Conservation (phyloP, 768 basidiomycete species). For the Hericium alpestre region DNA sequence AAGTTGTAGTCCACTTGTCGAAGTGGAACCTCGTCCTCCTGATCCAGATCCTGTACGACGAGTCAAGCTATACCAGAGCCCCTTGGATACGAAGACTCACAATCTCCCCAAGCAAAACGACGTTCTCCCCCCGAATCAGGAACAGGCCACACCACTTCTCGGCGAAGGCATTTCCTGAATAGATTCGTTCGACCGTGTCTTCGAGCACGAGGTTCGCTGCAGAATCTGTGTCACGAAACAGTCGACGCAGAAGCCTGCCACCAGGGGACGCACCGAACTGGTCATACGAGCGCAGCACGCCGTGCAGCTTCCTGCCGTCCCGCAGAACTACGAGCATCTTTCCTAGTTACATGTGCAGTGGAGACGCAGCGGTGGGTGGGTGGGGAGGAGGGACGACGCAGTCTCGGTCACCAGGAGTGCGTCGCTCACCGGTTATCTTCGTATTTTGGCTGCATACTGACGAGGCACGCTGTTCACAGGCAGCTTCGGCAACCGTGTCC, state of each 20-base stretch:
- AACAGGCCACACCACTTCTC: constrained; percentile 85
- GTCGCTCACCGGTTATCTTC: background rate
- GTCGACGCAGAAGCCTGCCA: background rate
- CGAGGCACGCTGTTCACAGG: background rate
- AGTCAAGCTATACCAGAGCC: background rate
- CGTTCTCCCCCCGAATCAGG: constrained; percentile 96
- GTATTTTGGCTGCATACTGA: background rate
- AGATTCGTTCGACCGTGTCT: constrained; percentile 91
- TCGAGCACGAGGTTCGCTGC: constrained; percentile 95
- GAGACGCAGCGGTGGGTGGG: constrained; percentile 7
- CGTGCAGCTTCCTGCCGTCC: constrained; percentile 93
- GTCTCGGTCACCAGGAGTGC: constrained; percentile 10
- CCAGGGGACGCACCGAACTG: constrained; percentile 72
- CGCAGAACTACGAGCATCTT: constrained; percentile 97
- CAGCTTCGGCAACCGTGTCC: background rate
- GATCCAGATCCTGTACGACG: constrained; percentile 71
- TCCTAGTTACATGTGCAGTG: constrained; percentile 39
- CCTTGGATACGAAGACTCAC: constrained; percentile 38
- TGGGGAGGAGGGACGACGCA: constrained; percentile 10
- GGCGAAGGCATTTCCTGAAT: constrained; percentile 78
- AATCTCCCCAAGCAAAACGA: constrained; percentile 92
- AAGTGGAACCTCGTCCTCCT: constrained; percentile 80
- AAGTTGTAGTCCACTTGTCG: constrained; percentile 62
- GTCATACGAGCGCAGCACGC: constrained; percentile 94
- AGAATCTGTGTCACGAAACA: background rate